phyloP scores from a whole-genome alignment of 1,139 yeast genomes.

The Suhomyces bolitotheri region DNA sequence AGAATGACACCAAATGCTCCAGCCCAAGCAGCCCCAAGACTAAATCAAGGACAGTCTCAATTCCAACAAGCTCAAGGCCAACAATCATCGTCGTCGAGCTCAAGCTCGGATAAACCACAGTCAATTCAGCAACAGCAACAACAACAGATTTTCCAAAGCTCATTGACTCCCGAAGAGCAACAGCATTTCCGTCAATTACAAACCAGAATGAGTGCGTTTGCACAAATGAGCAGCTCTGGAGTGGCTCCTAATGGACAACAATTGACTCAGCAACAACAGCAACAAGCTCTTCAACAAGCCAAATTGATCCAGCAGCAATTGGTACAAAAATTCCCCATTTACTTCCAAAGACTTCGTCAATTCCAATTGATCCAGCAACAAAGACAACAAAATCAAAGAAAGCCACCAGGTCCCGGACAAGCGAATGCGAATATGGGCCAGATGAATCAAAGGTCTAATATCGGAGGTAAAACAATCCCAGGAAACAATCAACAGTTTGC shows the following conservation, averaged over 20 bases:
- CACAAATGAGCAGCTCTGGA: slow-evolving; percentile 48
- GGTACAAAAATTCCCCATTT: slow-evolving; percentile 44
- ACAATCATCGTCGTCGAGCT: slow-evolving; percentile 5
- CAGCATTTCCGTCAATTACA: slow-evolving; percentile 47
- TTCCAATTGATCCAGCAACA: slow-evolving; percentile 43
- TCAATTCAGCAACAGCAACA: slow-evolving; percentile 43
- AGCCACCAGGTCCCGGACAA: slow-evolving; percentile 14
- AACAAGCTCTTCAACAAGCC: slow-evolving; percentile 48
- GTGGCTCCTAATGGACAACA: slow-evolving; percentile 46
- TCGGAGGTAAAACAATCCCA: slow-evolving; percentile 19
- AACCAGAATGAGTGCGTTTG: slow-evolving; percentile 42
- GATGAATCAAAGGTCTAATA: slow-evolving; percentile 16
- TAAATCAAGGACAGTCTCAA: slow-evolving; percentile 5
- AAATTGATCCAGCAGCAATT: slow-evolving; percentile 45
- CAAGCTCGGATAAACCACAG: slow-evolving; percentile 19
- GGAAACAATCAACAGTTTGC: slow-evolving; percentile 9
- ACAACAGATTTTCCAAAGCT: slow-evolving; percentile 47
- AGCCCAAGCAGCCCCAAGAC: slow-evolving; percentile 7
- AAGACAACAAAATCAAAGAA: slow-evolving; percentile 22
- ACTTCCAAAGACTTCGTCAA: slow-evolving; percentile 46
- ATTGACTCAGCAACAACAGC: slow-evolving; percentile 47
- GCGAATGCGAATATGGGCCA: slow-evolving; percentile 9
- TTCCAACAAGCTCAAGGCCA: background rate
- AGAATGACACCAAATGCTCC: slow-evolving; percentile 6
- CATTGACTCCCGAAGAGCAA: slow-evolving; percentile 47